These are phyloP conservation scores for Xenoacremonium recifei DNA, from an alignment of 2,329 filamentous ascomycete species.

Conservation along the genomic window DNA sequence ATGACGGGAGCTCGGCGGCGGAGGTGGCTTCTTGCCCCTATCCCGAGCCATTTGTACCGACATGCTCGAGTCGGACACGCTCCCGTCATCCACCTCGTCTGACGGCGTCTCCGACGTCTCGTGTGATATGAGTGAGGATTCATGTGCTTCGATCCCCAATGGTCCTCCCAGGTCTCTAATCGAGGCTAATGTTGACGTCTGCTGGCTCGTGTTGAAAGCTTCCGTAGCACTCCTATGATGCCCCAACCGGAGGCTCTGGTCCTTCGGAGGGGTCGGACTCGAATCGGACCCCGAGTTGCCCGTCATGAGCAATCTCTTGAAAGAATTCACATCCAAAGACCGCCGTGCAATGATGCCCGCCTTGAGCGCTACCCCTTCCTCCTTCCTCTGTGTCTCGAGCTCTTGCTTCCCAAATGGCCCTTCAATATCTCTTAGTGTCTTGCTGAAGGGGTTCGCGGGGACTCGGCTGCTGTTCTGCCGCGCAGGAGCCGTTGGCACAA, in stretches of 20 bases:
- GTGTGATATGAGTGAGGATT: slow-evolving; percentile 20
- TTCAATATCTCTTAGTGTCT: slow-evolving; percentile 52
- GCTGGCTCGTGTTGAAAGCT: slow-evolving; percentile 13
- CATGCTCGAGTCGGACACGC: slow-evolving; percentile 28
- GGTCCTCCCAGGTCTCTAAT: slow-evolving; percentile 8
- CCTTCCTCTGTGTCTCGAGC: slow-evolving; percentile 29
- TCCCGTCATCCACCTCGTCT: slow-evolving; percentile 19
- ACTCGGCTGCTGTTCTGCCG: slow-evolving; percentile 17
- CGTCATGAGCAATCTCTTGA: slow-evolving; percentile 73
- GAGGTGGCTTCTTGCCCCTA: slow-evolving; percentile 65
- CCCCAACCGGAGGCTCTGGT: slow-evolving; percentile 9
- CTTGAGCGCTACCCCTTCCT: slow-evolving; percentile 31
- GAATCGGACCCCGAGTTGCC: slow-evolving; percentile 50
- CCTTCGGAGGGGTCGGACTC: slow-evolving; percentile 5
- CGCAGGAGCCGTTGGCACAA: slow-evolving; percentile 19
- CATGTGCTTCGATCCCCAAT: slow-evolving; percentile 13
- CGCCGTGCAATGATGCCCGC: slow-evolving; percentile 34
- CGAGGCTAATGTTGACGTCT: slow-evolving; percentile 14
- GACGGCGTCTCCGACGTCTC: slow-evolving; percentile 19
- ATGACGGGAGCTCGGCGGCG: slow-evolving; percentile 72
- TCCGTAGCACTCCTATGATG: slow-evolving; percentile 10
- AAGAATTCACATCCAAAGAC: slow-evolving; percentile 73
- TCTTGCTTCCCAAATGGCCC: slow-evolving; percentile 30
- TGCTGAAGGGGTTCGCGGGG: slow-evolving; percentile 50
- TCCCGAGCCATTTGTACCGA: slow-evolving; percentile 24